Base-by-base conservation (phyloP, 75 land plant species). In the Pinus tabuliformis region DNA sequence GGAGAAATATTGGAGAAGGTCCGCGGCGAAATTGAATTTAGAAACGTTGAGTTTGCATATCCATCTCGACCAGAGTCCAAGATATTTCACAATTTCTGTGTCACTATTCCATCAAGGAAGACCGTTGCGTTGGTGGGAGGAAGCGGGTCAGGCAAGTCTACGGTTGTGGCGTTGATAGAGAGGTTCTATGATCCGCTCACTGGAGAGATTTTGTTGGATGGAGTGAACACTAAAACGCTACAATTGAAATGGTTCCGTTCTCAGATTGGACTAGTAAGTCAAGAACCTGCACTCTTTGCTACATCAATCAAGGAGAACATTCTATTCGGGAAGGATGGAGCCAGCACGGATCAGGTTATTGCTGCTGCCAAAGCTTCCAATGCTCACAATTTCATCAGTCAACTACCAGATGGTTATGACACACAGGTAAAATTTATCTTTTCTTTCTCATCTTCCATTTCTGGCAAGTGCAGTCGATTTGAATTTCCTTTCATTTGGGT, bases 71-170 rank as follows among this genome's bases (percentile, higher is more conserved):
- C 30, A 30, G 30, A 30, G 30, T 30, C 30, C 30, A 30, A 30
- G 30, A 30, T 30, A 30, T 30, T 30, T 30, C 30, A 0, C 30
- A 30, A 30, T 30, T 30, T 30, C 30, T 30, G 30, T 30, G 1
- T 30, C 0, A 30, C 30, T 1, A 30, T 30, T 59, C 92, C 92
- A 37, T 81, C 92, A 0, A 86, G 90, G 0, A 75, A 82, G 78
- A 88, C 90, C 4, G 78, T 91, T 16, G 92, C 88, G 0, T 82
- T 91, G 54, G 92, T 88, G 24, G 92, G 92, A 8, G 76, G 30
- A 30, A 30, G 30, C 30, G 30, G 30, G 30, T 30, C 30, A 30
- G 30, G 30, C 0, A 30, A 30, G 88, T 80, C 83, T 24, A 91
- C 92, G 13, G 75, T 79, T 11, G 78, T 91, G 20, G 74, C 88